These are phyloP conservation scores for Punctularia strigosozonata DNA, from an alignment of 768 basidiomycete species.

Conservation along the genomic window DNA sequence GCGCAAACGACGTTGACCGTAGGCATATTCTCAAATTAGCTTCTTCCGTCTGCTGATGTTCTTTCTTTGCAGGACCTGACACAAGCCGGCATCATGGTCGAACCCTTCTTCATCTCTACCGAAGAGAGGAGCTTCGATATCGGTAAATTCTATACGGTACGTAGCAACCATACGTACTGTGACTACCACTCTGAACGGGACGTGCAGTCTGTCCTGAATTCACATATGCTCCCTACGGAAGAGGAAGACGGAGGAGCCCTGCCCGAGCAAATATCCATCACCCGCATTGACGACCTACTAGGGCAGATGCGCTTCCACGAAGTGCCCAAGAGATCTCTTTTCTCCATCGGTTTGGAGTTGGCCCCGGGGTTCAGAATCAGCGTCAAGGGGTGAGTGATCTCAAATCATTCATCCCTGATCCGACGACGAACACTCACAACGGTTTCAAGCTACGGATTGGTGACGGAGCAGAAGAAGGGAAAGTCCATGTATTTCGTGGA, in stretches of 20 bases:
- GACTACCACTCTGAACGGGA: conserved; percentile 1
- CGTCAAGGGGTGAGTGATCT: conserved; percentile 56
- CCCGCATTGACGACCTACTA: conserved; percentile 68
- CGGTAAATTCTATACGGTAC: conserved; percentile 68
- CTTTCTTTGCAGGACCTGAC: conserved; percentile 51
- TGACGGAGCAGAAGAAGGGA: conserved; percentile 83
- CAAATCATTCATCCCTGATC: background rate
- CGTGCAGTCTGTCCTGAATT: conserved; percentile 45
- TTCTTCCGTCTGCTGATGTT: background rate
- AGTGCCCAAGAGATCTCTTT: conserved; percentile 72
- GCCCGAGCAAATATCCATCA: conserved; percentile 61
- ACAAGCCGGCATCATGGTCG: conserved; percentile 67
- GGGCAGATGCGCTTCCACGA: conserved; percentile 75
- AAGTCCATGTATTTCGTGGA: conserved; percentile 76
- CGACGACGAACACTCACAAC: conserved; percentile 5
- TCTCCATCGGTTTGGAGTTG: conserved; percentile 72
- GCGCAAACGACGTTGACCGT: conserved; percentile 64
- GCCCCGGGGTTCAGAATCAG: conserved; percentile 67
- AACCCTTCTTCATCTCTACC: conserved; percentile 83
- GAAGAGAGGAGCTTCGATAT: conserved; percentile 57
- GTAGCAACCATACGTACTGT: conserved; percentile 11
- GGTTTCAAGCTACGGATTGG: conserved; percentile 61
- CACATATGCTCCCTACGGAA: conserved; percentile 39
- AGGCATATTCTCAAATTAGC: conserved; percentile 12
- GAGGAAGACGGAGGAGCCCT: conserved; percentile 37